Evolutionary conservation across 108 stramenopile species (phyloP), one percentile per base, ranked within the genome.

Genomic region (Cyclotella baltica): DNA sequence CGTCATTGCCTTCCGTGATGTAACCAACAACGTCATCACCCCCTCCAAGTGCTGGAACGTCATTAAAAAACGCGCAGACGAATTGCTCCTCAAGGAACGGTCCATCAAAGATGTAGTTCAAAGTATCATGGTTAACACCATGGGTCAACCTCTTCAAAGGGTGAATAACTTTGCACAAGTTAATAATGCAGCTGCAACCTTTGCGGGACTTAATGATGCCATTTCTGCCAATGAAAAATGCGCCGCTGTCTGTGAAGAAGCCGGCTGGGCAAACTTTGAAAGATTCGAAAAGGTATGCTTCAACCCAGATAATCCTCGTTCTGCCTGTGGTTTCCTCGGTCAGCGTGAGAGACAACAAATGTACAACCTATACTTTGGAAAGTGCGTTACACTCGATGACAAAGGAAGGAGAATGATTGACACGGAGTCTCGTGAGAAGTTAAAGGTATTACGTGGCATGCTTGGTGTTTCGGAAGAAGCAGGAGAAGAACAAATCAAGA

Each of bases 151-250:
- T 3, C 69, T 93, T 8, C 91, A 93, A 70, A 83, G 86, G 72
- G 82, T 89, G 6, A 83, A 86, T 57, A 86, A 79, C 30, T 93
- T 94, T 76, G 85, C 88, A 27, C 83, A 88, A 35, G 93, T 92
- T 48, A 91, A 92, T 72, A 92, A 93, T 72, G 91, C 89, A 53
- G 92, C 84, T 4, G 91, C 90, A 13, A 85, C 89, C 3, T 93
- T 88, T 67, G 85, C 87, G 62, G 83, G 88, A 47, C 76, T 93
- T 4, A 51, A 88, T 46, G 90, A 92, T 67, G 86, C 88, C 19
- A 84, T 95, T 40, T 87, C 88, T 3, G 90, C 92, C 15, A 92
- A 91, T 72, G 75, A 91, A 50, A 78, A 83, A 10, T 83, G 91
- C 40, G 82, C 86, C 72, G 66, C 75, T 0, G 88, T 95, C 38